A percentile compares a stretch with the other conserved stretches of the same genome.
Conservation (phyloP, 1,139 yeast species). For the Magnusiomyces tetraspermus region DNA sequence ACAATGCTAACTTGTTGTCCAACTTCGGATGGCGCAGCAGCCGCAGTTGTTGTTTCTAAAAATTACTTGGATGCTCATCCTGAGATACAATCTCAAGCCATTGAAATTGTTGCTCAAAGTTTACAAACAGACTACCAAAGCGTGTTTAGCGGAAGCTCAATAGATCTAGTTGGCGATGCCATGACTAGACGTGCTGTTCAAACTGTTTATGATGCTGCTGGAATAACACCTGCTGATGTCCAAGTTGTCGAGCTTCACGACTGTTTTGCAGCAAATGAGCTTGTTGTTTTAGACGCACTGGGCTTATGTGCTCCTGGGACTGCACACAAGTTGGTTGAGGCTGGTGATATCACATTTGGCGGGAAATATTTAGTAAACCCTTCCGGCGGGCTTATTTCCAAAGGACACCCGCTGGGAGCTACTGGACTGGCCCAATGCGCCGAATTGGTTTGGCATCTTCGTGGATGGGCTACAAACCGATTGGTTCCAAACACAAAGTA, state of each 20-base stretch:
- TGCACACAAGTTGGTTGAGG: constrained; percentile 23
- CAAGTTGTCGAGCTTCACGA: constrained; percentile 29
- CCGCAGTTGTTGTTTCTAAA: constrained; percentile 66
- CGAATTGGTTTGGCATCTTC: constrained; percentile 27
- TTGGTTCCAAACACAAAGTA: constrained; percentile 22
- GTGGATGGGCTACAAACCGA: constrained; percentile 29
- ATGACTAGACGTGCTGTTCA: constrained; percentile 24
- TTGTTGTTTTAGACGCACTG: constrained; percentile 24
- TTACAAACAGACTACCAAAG: constrained; percentile 23
- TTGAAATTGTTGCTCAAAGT: constrained; percentile 26
- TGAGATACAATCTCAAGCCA: constrained; percentile 22
- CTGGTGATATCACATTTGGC: constrained; percentile 27
- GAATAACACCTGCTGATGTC: constrained; percentile 22
- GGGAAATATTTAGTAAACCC: constrained; percentile 27
- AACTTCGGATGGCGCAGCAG: constrained; percentile 71
- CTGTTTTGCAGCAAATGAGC: constrained; percentile 29
- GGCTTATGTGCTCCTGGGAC: constrained; percentile 24
- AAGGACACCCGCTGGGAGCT: constrained; percentile 30
- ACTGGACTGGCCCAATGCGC: constrained; percentile 29
- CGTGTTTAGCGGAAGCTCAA: constrained; percentile 21
- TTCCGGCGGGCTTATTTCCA: constrained; percentile 27
- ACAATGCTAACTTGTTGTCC: constrained; percentile 29
- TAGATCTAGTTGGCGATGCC: constrained; percentile 25
- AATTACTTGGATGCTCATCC: constrained; percentile 47
- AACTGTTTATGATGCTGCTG: constrained; percentile 18